Conservation (phyloP, 441 rosid genomes). For the Erysimum pusillum region DNA sequence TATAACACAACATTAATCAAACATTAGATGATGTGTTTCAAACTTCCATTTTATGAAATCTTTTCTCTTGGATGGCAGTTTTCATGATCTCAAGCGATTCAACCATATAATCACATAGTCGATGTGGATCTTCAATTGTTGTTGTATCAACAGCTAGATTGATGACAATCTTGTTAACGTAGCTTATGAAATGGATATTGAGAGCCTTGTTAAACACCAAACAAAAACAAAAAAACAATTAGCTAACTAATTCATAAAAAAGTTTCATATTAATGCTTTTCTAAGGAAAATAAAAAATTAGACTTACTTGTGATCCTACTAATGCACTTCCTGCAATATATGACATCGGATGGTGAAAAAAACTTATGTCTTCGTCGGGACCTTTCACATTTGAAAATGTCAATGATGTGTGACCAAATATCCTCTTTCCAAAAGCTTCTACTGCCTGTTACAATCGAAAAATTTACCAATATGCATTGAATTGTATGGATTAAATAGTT, state of each 20-base stretch:
- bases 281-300: too few species aligned
- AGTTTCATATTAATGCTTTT: too few species aligned
- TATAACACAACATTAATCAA: neutral
- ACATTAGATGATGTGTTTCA: neutral
- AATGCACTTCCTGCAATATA: conserved; percentile 27
- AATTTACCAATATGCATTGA: neutral
- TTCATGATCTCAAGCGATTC: conserved; percentile 3
- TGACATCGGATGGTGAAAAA: conserved; percentile 11
- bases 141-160: conserved; percentile 14
- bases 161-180: conserved; percentile 18
- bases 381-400: conserved; percentile 27
- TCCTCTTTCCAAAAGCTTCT: neutral
- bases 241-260: neutral
- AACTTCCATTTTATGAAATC: neutral
- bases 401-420: conserved; percentile 21
- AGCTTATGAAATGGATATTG: conserved; percentile 17
- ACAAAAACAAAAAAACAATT: neutral
- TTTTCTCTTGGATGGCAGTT: neutral
- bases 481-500: neutral
- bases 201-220: neutral
- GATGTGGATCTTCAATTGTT: conserved; percentile 10
- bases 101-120: conserved; percentile 14
- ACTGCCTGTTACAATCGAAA: neutral
- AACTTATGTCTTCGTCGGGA: conserved; percentile 19
- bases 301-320: conserved; percentile 12